These are phyloP conservation scores for Lenwebbia sp. DNA, from an alignment of 345 rosid species.

Conservation along the genomic window DNA sequence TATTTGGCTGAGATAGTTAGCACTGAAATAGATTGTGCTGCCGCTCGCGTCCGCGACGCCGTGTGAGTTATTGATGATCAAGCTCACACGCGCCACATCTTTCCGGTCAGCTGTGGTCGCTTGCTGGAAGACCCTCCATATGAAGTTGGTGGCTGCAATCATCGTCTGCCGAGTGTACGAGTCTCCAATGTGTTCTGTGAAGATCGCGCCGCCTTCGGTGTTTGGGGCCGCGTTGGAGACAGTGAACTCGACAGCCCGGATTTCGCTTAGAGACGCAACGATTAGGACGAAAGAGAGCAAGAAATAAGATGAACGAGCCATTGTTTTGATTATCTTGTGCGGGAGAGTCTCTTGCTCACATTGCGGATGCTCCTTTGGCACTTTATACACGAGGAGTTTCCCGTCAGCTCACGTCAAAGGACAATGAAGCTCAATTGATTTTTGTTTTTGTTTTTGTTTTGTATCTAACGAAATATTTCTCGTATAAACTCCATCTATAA, in stretches of 20 bases:
- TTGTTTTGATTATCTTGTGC: background rate
- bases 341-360: background rate
- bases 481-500: background rate
- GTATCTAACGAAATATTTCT: no score
- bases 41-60: constrained; percentile 11
- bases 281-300: background rate
- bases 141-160: constrained; percentile 20
- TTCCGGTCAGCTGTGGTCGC: constrained; percentile 11
- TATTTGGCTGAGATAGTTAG: constrained; percentile 12
- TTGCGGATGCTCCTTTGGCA: background rate
- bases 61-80: constrained; percentile 15
- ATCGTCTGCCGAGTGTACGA: constrained; percentile 15
- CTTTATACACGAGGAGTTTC: background rate
- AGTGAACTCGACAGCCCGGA: background rate
- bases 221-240: constrained; percentile 15
- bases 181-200: constrained; percentile 12
- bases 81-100: constrained; percentile 5
- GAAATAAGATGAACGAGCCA: background rate
- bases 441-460: no score
- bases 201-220: constrained; percentile 20
- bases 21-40: constrained; percentile 25
- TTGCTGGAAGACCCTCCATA: constrained; percentile 28
- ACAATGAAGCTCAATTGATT: background rate
- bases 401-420: background rate
- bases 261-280: background rate